Percentiles rank a stretch among this genome's conserved stretches.
Evolutionary conservation across 768 basidiomycete genomes (phyloP).

Genomic region (Lactifluus volemus): DNA sequence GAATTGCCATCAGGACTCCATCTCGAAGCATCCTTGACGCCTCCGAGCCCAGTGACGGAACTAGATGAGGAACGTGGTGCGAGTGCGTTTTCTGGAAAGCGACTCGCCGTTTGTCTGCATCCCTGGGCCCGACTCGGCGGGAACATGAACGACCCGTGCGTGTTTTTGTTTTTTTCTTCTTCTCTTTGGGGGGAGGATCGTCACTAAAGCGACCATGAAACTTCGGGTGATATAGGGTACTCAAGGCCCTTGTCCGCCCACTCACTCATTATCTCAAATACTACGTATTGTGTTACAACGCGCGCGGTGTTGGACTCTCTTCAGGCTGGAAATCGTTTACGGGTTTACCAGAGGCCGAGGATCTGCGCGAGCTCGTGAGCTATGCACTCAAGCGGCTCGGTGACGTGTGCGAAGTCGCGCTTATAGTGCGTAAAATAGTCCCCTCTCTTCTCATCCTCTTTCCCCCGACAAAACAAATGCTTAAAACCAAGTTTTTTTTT

Average conservation of each 20-base stretch:
- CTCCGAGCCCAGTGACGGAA: conserved; percentile 6
- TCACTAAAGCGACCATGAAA: neutral
- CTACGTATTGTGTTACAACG: conserved; percentile 64
- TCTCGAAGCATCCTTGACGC: conserved; percentile 11
- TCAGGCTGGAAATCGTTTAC: conserved; percentile 67
- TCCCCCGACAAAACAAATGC: neutral
- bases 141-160: conserved; percentile 67
- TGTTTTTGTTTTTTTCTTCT: conserved; percentile 21
- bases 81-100: conserved; percentile 24
- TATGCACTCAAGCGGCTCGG: conserved; percentile 41
- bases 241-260: conserved; percentile 32
- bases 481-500: too few relatives aligned
- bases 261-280: conserved; percentile 39
- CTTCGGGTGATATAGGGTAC: conserved; percentile 31
- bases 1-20: conserved; percentile 15
- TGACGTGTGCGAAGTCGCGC: conserved; percentile 41
- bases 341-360: conserved; percentile 59
- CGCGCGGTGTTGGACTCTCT: conserved; percentile 68
- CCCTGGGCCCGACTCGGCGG: conserved; percentile 87
- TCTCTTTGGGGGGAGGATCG: neutral
- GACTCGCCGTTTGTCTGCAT: conserved; percentile 64
- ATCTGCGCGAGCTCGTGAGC: conserved; percentile 53
- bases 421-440: conserved; percentile 44
- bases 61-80: conserved; percentile 14
- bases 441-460: neutral